These are phyloP conservation scores for Skeletonema tropicum DNA, from an alignment of 108 stramenopile species.

Conservation along the genomic window DNA sequence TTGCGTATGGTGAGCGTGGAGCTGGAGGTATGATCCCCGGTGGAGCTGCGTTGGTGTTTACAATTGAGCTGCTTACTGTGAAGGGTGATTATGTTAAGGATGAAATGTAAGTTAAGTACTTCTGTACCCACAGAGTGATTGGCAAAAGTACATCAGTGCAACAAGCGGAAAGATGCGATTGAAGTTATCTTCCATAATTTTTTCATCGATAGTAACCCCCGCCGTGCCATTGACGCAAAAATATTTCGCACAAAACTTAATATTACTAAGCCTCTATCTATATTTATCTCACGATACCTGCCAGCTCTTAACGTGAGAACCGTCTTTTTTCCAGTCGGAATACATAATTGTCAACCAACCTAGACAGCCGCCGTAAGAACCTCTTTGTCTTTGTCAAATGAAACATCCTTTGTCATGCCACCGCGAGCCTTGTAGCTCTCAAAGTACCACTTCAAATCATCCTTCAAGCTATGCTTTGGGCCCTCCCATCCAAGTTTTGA, in stretches of 20 bases:
- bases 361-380: conserved; percentile 30
- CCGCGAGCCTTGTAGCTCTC: conserved; percentile 73
- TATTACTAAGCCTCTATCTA: no score
- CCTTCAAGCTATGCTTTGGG: conserved; percentile 58
- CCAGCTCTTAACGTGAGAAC: no score
- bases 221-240: no score
- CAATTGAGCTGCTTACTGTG: conserved; percentile 62
- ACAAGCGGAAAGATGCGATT: no score
- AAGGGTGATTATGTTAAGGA: conserved; percentile 38
- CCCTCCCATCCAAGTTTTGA: conserved; percentile 74
- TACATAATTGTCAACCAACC: no score
- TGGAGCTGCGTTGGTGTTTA: conserved; percentile 62
- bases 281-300: no score
- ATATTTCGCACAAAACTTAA: no score
- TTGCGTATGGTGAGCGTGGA: conserved; percentile 92
- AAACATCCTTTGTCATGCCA: conserved; percentile 58
- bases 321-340: no score
- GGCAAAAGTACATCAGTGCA: no score
- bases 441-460: conserved; percentile 74
- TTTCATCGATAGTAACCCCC: no score
- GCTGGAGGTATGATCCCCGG: conserved; percentile 59
- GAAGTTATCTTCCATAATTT: no score
- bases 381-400: conserved; percentile 64
- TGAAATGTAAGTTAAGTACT: conserved; percentile 12
- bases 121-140: no score